A percentile compares a stretch with the other conserved stretches of the same genome.
Conservation (phyloP, 257 asterid species). For the Penstemon davidsonii region DNA sequence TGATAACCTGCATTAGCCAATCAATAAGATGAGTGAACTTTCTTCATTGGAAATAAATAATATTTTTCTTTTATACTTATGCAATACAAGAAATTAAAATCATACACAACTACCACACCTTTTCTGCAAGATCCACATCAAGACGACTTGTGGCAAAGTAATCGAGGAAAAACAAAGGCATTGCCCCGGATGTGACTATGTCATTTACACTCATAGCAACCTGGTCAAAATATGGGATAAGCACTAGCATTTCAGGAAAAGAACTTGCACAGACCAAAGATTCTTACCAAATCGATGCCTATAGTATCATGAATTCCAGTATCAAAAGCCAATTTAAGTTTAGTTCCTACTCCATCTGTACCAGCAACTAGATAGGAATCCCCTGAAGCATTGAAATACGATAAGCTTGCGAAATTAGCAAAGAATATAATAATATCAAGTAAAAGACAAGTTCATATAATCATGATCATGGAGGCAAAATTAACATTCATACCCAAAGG, state of each 20-base stretch:
- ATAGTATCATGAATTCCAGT: slow-evolving; percentile 13
- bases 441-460: too few species aligned
- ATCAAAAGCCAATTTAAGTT: slow-evolving; percentile 6
- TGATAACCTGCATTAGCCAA: slow-evolving; percentile 65
- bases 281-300: slow-evolving; percentile 5
- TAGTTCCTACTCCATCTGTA: slow-evolving; percentile 16
- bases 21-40: slow-evolving; percentile 5
- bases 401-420: too few species aligned
- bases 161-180: slow-evolving; percentile 92
- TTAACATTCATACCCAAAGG: slow-evolving; percentile 62
- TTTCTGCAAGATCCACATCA: slow-evolving; percentile 95
- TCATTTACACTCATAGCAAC: slow-evolving; percentile 99
- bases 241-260: not conserved
- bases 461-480: too few species aligned
- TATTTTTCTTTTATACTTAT: not conserved
- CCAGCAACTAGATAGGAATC: too few species aligned
- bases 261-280: not conserved
- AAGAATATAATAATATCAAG: too few species aligned
- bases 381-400: too few species aligned
- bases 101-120: slow-evolving; percentile 38
- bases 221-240: slow-evolving; percentile 39
- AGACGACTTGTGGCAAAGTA: slow-evolving; percentile 86
- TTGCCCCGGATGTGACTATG: slow-evolving; percentile 92
- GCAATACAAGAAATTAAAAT: not conserved
- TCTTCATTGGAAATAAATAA: not conserved